Evolutionary conservation across 2,329 filamentous ascomycete species (phyloP).

Genomic region (Paecilomyces sp.): DNA sequence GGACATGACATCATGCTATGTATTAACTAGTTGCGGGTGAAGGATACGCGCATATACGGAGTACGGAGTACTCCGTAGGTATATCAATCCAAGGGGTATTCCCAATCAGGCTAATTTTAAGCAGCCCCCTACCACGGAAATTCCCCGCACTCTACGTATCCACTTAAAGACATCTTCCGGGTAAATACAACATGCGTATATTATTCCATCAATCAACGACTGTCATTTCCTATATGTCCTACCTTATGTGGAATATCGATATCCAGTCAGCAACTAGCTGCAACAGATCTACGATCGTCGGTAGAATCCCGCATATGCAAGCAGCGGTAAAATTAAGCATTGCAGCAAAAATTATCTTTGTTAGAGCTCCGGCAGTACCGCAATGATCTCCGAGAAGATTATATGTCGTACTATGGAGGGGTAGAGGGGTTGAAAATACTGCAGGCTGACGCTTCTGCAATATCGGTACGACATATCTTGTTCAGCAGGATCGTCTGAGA

Average conservation of each 20-base stretch:
- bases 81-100: background rate
- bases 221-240: background rate
- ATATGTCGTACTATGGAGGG: background rate
- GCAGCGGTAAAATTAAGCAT: background rate
- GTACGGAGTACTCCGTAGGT: background rate
- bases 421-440: background rate
- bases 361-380: background rate
- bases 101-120: background rate
- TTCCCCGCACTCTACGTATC: background rate
- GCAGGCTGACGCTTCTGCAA: background rate
- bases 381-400: background rate
- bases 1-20: background rate
- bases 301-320: background rate
- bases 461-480: background rate
- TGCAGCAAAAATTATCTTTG: background rate
- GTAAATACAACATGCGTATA: background rate
- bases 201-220: background rate
- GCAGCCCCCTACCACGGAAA: background rate
- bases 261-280: background rate
- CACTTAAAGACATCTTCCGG: background rate
- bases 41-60: background rate
- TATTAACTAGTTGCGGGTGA: background rate
- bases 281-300: background rate
- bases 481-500: background rate
- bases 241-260: background rate